These are phyloP conservation scores for Exutisphaerella laricina DNA, from an alignment of 2,329 filamentous ascomycete genomes.

Conservation along the genomic window DNA sequence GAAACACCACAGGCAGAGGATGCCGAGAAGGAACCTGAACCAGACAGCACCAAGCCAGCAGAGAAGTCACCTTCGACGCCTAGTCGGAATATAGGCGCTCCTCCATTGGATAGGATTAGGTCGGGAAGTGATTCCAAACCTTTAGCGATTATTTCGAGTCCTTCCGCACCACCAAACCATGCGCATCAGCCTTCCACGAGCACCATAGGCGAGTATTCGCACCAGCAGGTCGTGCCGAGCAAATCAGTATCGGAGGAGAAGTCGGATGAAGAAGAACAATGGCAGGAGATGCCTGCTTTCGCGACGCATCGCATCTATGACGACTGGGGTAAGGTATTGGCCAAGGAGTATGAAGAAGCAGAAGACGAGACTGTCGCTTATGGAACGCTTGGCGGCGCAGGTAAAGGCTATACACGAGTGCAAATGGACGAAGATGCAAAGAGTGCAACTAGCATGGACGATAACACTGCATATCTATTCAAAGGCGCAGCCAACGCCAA, in stretches of 20 bases:
- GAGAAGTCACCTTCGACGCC: conserved; percentile 9
- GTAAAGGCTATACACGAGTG: conserved; percentile 94
- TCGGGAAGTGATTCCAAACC: conserved; percentile 5
- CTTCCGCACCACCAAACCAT: conserved; percentile 10
- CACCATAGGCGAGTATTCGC: conserved; percentile 76
- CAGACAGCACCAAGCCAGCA: conserved; percentile 1
- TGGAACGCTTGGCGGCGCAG: conserved; percentile 74
- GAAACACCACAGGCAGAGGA: conserved; percentile 11
- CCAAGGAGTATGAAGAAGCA: conserved; percentile 66
- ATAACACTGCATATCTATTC: conserved; percentile 94
- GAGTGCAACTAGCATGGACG: conserved; percentile 92
- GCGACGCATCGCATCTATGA: conserved; percentile 94
- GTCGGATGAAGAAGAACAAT: conserved; percentile 61
- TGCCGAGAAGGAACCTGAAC: not conserved
- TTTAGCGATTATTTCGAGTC: conserved; percentile 10
- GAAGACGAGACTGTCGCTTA: conserved; percentile 68
- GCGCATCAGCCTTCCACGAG: conserved; percentile 19
- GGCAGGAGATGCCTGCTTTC: conserved; percentile 93
- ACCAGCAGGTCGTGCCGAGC: conserved; percentile 66
- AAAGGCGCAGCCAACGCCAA: conserved; percentile 58
- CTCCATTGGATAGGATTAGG: conserved; percentile 1
- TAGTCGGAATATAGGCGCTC: conserved; percentile 8
- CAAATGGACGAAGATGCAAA: conserved; percentile 90
- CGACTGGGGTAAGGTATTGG: conserved; percentile 82
- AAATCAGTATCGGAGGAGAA: conserved; percentile 37